Base-by-base conservation (phyloP, 345 rosid genomes). In the Excoecaria agallocha region DNA sequence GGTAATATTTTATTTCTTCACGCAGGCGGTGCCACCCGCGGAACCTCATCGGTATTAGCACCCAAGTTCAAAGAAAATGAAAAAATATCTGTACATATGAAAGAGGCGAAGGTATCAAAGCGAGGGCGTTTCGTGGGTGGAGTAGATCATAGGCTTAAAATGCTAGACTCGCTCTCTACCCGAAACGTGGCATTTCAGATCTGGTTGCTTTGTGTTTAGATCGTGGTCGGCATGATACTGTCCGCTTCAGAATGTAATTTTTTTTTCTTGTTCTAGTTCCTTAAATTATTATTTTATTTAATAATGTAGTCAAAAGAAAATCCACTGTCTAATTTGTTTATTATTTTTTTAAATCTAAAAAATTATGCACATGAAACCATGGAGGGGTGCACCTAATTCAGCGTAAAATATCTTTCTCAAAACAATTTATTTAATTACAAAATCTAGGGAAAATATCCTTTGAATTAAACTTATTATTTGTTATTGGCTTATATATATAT, bases 1-100 rank as follows among this genome's bases (percentile, higher is more conserved):
- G 38, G 16, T 37, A 25, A 39, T 66, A 25, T 56, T n/a, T 56
- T 66, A 66, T 37, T 37, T 45, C 17, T n/a, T 56, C 85, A 82
- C 76, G 84, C 82, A 81, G 86, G 89, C 79, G 89, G 88, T 86
- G 86, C 87, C 88, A 62, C 86, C 83, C 76, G 85, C 87, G 75
- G 85, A 84, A 81, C 81, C 82, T 65, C 89, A 74, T 90, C 85
- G 87, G 69, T 65, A 71, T 39, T 38, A 48, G 77, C 86, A 62
- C 69, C 81, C 58, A 3, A 3, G 10, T 19, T 67, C 15, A 7
- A 61, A 17, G 37, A 11, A n/a, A 63, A 25, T 16, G 8, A 17
- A 38, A 12, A 52, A 48, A 67, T 48, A 75, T 75, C 58, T 48
- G 3, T 10, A 5, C n/a, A n/a, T n/a, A n/a, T n/a, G n/a, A n/a